Percentiles rank a stretch among this genome's conserved stretches.
phyloP scores from a whole-genome alignment of 2,329 filamentous ascomycete genomes.

The Calonectria henricotiae region DNA sequence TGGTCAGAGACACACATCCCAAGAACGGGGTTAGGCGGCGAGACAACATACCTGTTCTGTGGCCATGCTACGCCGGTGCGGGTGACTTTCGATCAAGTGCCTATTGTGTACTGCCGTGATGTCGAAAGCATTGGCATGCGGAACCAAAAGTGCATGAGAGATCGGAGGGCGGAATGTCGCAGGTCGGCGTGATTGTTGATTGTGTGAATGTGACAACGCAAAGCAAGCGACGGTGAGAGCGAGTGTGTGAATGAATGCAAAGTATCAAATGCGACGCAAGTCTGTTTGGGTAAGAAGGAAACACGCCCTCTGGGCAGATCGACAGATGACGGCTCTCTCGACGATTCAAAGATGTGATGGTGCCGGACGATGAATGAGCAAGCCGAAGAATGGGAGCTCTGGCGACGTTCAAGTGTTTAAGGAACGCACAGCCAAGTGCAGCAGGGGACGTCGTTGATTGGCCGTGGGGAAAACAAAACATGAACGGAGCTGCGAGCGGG shows the following conservation, averaged over 20 bases:
- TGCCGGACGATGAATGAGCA: conserved; percentile 50
- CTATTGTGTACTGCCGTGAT: conserved; percentile 50
- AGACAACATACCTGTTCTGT: conserved; percentile 59
- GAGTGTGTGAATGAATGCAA: conserved; percentile 47
- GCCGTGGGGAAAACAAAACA: conserved; percentile 56
- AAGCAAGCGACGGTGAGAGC: conserved; percentile 22
- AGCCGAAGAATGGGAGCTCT: conserved; percentile 44
- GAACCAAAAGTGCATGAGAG: conserved; percentile 46
- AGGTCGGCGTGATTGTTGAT: conserved; percentile 41
- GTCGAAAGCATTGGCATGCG: conserved; percentile 58
- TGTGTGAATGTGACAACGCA: conserved; percentile 29
- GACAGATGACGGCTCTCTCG: conserved; percentile 49
- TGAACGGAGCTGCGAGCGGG: conserved; percentile 39
- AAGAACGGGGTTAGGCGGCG: conserved; percentile 40
- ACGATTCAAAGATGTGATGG: conserved; percentile 47
- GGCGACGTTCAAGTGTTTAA: conserved; percentile 56
- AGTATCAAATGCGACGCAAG: conserved; percentile 47
- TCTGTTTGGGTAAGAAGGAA: conserved; percentile 49
- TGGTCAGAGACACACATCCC: conserved; percentile 48
- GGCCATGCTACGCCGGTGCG: conserved; percentile 56
- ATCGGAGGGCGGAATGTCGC: conserved; percentile 55
- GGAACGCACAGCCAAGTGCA: conserved; percentile 49
- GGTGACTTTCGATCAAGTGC: conserved; percentile 40
- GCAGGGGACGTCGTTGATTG: conserved; percentile 51
- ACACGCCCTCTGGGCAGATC: conserved; percentile 45